phyloP scores from a whole-genome alignment of 176 grass and related monocot species.

The Oryza nivara region DNA sequence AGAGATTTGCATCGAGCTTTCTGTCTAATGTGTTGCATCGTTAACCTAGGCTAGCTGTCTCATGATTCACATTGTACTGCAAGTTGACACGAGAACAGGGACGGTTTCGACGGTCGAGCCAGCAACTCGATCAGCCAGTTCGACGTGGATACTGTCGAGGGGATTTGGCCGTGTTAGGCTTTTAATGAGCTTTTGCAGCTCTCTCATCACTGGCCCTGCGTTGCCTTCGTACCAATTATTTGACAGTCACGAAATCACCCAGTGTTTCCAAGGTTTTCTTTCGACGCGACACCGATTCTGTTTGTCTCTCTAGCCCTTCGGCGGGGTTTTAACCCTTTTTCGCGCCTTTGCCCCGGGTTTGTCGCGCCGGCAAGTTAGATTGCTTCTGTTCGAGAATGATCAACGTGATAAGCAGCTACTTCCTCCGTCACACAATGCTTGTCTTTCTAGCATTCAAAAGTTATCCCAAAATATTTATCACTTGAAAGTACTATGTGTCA shows the following conservation, averaged over 20 bases:
- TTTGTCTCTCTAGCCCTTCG: not conserved
- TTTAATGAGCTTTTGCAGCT: not conserved
- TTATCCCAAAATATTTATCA: too few relatives aligned
- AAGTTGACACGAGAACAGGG: constrained; percentile 5
- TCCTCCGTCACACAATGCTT: too few relatives aligned
- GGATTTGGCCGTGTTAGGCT: not conserved
- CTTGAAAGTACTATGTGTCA: too few relatives aligned
- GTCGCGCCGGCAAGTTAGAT: not conserved
- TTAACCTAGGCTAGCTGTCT: not conserved
- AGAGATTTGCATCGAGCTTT: constrained; percentile 6
- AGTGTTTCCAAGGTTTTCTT: not conserved
- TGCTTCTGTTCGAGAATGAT: not conserved
- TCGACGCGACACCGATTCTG: constrained; percentile 10
- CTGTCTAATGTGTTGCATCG: not conserved
- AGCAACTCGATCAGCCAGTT: not conserved
- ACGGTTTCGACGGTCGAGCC: not conserved
- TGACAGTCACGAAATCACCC: not conserved
- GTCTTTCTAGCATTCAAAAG: too few relatives aligned
- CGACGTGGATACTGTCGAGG: not conserved
- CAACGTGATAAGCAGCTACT: not conserved
- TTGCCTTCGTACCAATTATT: constrained; percentile 15
- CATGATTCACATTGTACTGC: not conserved
- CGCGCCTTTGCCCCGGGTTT: not conserved
- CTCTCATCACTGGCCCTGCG: too few relatives aligned
- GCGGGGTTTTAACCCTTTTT: not conserved